Base-by-base conservation (phyloP, 768 basidiomycete species). In the Mrakia blollopis region DNA sequence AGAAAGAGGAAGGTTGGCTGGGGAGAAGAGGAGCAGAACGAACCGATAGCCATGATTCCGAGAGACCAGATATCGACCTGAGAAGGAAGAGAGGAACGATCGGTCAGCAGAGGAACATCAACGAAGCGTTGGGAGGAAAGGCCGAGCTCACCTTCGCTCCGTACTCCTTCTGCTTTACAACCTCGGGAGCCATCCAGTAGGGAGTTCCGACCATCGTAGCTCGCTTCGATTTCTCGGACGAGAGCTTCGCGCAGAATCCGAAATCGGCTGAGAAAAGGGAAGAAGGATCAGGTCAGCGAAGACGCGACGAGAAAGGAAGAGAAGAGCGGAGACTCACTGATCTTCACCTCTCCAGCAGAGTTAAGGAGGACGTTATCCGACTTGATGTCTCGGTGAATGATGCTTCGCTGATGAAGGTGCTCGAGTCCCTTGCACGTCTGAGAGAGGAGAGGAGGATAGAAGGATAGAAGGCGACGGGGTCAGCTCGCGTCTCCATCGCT, bases 171-270 rank as follows among this genome's bases (percentile, higher is more conserved):
- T 94, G 92, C 85, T 94, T 95, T 81, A 97, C 94, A 72, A 97
- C 93, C 83, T 97, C 94, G n/a, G 94, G 94, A 3, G 94, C 94
- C 94, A 97, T 97, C 94, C 94, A 96, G 84, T 96, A 96, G 0
- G 94, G 94, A 16, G 94, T 96, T 47, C 94, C 94, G 6, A 97
- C 94, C 94, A 96, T 96, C n/a, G 94, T 96, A 41, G 94, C 94
- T 72, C 94, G 91, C 84, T 96, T 96, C 60, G 92, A 94, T 83
- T 96, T 97, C 85, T 96, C 92, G 81, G 95, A 94, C 0, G 94
- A 95, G 39, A 98, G 87, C 83, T 96, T 95, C 76, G 94, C 94
- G 80, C 93, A 96, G 86, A 96, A 97, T 63, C 94, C 94, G 81
- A 98, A 98, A 83, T 96, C 94, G 81, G 94, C 94, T 97, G 81